phyloP scores from a whole-genome alignment of 306 rosid genomes.

The Rosa persica region DNA sequence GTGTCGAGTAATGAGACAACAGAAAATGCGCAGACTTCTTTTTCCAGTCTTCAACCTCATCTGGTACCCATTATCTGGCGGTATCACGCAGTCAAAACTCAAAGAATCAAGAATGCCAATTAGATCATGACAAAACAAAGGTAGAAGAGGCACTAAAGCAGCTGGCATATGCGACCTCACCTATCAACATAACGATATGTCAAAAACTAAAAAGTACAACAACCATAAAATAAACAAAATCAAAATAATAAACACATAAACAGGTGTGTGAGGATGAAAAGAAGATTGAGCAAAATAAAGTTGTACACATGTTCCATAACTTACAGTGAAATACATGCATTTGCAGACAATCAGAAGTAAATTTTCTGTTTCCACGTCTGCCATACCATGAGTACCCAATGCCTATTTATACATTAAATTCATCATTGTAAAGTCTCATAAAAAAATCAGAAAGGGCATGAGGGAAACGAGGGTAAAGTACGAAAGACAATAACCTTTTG shows the following conservation, averaged over 20 bases:
- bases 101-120: conserved; percentile 63
- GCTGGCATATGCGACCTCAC: conserved; percentile 85
- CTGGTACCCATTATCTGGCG: conserved; percentile 46
- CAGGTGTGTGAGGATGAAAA: neutral
- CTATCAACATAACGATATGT: conserved; percentile 42
- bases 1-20: conserved; percentile 75
- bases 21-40: conserved; percentile 73
- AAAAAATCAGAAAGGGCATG: conserved; percentile 4
- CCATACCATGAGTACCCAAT: conserved; percentile 31
- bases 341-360: conserved; percentile 68
- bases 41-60: conserved; percentile 73
- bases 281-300: neutral
- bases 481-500: conserved; percentile 42
- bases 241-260: neutral
- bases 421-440: conserved; percentile 16
- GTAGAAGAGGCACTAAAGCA: conserved; percentile 59
- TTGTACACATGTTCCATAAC: conserved; percentile 21
- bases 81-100: conserved; percentile 42
- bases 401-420: conserved; percentile 51
- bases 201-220: conserved; percentile 1
- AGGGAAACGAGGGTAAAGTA: neutral
- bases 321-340: conserved; percentile 80
- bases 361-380: conserved; percentile 54
- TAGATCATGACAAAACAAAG: conserved; percentile 58
- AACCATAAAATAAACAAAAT: neutral